Evolutionary conservation across 164 flowering plant genomes (phyloP).

Genomic region (Hamamelis virginiana): DNA sequence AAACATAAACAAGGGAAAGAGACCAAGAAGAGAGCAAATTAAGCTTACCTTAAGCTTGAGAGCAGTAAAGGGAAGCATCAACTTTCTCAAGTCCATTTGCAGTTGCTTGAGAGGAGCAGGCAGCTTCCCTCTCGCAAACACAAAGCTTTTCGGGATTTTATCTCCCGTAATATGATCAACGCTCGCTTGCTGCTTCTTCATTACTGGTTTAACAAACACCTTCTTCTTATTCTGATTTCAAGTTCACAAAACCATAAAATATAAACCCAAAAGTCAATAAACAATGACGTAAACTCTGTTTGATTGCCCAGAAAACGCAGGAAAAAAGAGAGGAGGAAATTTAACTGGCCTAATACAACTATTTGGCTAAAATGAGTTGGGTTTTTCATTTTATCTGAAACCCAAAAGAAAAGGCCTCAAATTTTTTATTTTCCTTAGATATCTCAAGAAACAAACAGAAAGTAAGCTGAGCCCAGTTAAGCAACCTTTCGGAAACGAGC

Average conservation of each 20-base stretch:
- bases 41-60: conserved; percentile 73
- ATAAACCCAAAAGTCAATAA: not conserved
- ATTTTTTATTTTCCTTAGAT: not conserved
- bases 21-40: too few relatives aligned
- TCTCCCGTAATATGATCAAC: conserved; percentile 88
- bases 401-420: not conserved
- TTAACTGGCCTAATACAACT: conserved; percentile 1
- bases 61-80: conserved; percentile 92
- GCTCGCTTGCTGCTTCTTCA: conserved; percentile 38
- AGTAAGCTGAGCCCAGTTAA: not conserved
- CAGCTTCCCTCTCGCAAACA: conserved; percentile 76
- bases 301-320: not conserved
- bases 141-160: conserved; percentile 86
- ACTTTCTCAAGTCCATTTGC: conserved; percentile 76
- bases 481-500: conserved; percentile 52
- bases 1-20: not conserved
- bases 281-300: too few relatives aligned
- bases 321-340: too few relatives aligned
- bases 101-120: conserved; percentile 66
- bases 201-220: conserved; percentile 49
- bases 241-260: not conserved
- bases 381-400: not conserved
- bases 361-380: not conserved
- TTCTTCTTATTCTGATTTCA: conserved; percentile 43
- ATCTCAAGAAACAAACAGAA: not conserved